Base-by-base conservation (phyloP, 2,329 filamentous ascomycete species). In the Talaromyces sp. region DNA sequence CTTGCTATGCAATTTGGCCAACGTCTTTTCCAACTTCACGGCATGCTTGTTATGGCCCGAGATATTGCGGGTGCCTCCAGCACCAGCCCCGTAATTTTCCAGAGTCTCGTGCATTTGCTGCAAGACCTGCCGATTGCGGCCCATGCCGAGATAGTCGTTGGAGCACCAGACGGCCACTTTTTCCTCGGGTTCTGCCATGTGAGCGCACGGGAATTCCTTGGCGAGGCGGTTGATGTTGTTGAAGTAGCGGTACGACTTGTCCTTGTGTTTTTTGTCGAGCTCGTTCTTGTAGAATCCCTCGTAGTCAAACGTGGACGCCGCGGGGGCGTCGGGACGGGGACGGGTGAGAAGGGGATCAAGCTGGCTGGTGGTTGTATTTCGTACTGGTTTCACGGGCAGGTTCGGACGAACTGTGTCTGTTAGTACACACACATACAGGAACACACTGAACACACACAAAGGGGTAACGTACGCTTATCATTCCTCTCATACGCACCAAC, bases 151-250 rank as follows among this genome's bases (percentile, higher is more conserved):
- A 75, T 99, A 99, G 76, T 99, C 95, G 72, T 99, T 99, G 73
- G 93, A 96, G 82, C 95, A 99, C 95, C 95, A 99, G 26, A 99
- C 95, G 1, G 93, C 96, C 61, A 99, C 95, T 58, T 86, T 86
- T 66, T 97, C 91, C 62, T 93, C 88, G 71, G 86, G 85, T 61
- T 83, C 86, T 17, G 90, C 84, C 83, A 96, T 96, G 77, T 99
- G 95, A 52, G 95, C 95, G 65, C 90, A 90, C 31, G 95, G 95
- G 65, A 99, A 99, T 66, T 98, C 91, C 79, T 95, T 91, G 66
- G 95, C 95, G 63, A 99, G 84, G 38, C 95, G 92, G 73, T 99
- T 99, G 86, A 99, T 99, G 82, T 99, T 99, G 84, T 99, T 99
- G 83, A 99, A 99, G 82, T 98, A 98, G 72, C 95, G 91, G 81